These are phyloP conservation scores for Colletotrichum echinochloae DNA, from an alignment of 2,329 filamentous ascomycete genomes.

Conservation along the genomic window DNA sequence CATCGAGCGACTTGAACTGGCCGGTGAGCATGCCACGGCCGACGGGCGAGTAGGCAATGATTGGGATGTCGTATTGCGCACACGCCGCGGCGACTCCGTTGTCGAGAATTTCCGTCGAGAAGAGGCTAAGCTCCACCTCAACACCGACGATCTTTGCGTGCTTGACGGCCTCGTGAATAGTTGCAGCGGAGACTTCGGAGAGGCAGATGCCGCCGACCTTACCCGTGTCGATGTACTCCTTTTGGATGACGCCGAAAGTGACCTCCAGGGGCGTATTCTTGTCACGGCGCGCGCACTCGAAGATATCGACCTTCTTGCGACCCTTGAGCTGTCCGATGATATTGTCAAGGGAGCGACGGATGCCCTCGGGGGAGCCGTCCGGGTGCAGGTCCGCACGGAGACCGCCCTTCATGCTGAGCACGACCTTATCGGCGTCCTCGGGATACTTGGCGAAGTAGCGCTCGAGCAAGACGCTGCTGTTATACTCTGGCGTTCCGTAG, in stretches of 20 bases:
- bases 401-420: constrained; percentile 73
- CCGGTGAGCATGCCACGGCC: constrained; percentile 69
- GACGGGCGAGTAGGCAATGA: constrained; percentile 80
- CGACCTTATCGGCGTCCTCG: constrained; percentile 71
- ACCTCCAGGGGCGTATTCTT: constrained; percentile 57
- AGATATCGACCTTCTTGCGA: constrained; percentile 71
- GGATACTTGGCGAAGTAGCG: constrained; percentile 74
- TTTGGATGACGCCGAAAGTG: constrained; percentile 57
- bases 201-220: constrained; percentile 64
- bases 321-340: constrained; percentile 63
- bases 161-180: constrained; percentile 61
- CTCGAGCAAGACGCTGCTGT: constrained; percentile 69
- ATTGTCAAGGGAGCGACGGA: constrained; percentile 70
- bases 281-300: constrained; percentile 70
- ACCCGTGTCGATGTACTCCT: constrained; percentile 64
- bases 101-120: constrained; percentile 58
- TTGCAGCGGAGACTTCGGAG: constrained; percentile 63
- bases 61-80: constrained; percentile 73
- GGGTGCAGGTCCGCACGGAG: constrained; percentile 52
- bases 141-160: constrained; percentile 59
- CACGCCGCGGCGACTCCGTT: constrained; percentile 68
- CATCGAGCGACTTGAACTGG: constrained; percentile 62
- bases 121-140: constrained; percentile 67
- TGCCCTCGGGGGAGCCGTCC: constrained; percentile 64
- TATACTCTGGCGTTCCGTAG: constrained; percentile 70